phyloP scores from a whole-genome alignment of 306 rosid species.

The Cucumis hystrix region DNA sequence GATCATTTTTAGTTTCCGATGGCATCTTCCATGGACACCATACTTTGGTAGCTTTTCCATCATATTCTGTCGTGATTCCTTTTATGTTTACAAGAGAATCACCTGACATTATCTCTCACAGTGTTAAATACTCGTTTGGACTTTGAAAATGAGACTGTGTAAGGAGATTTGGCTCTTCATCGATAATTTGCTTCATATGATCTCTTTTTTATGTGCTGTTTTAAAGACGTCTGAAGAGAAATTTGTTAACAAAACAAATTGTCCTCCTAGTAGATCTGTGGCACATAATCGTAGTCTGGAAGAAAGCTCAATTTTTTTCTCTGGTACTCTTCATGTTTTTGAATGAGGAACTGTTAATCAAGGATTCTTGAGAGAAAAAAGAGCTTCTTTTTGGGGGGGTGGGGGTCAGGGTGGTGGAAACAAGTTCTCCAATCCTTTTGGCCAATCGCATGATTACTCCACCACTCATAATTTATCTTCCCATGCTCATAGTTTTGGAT shows the following conservation, averaged over 20 bases:
- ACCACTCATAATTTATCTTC: too few species aligned
- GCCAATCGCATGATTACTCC: too few species aligned
- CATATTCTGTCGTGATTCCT: background rate
- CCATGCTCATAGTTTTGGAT: too few species aligned
- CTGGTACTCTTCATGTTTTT: background rate
- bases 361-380: background rate
- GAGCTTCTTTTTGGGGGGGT: background rate
- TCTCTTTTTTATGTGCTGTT: background rate
- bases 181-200: background rate
- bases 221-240: background rate
- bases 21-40: background rate
- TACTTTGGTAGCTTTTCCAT: background rate
- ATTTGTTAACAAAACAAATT: background rate
- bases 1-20: background rate
- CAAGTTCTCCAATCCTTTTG: too few species aligned
- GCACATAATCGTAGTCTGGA: background rate
- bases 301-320: background rate
- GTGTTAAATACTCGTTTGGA: background rate
- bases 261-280: background rate
- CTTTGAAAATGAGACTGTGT: background rate
- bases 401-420: too few species aligned
- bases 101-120: background rate
- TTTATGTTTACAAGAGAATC: background rate
- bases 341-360: background rate
- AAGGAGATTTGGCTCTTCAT: background rate